Evolutionary conservation across 306 rosid genomes (phyloP), one percentile per base, ranked within the genome.

Genomic region (Inga oerstediana): DNA sequence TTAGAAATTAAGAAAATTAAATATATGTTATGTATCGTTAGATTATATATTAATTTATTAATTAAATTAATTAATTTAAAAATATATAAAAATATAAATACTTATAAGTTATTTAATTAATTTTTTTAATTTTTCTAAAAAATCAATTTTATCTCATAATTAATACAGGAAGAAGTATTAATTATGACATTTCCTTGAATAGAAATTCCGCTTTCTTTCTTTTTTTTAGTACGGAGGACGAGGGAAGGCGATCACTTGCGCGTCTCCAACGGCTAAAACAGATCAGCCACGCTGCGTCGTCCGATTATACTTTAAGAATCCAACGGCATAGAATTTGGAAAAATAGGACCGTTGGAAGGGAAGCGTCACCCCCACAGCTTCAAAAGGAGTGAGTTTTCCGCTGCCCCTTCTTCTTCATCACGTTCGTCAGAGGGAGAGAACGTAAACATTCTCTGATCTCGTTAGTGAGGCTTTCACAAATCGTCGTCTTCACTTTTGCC

Each of bases 301-400:
- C 0, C 1, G 76, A 72, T 72, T 72, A 7, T 24, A 45, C 58
- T 72, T 72, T 22, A 22, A 72, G 17, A 14, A 72, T 72, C 76
- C 17, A 46, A 72, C 76, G 76, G 76, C 46, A 10, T 7, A 45
- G 19, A 46, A 7, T 16, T 45, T 3, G 76, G 59, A 8, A 72
- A 72, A 72, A 72, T 45, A 12, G 22, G 59, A 72, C 76, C 76
- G 76, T 72, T 72, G 75, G 75, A 44, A 70, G 34, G 48, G 56
- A 71, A 71, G 75, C 56, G 76, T 72, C 76, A 15, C 8, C 48
- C 41, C 11, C 54, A 0, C 35, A n/a, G 41, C 76, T 72, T 72
- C 59, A 72, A 72, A 72, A 72, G 59, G 76, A 24, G 15, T 24
- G 37, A 10, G 37, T 12, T 45, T 24, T 24, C 35, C 59, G 41